A percentile compares a stretch with the other conserved stretches of the same genome.
phyloP scores from a whole-genome alignment of 257 asterid species.

The Solanum medicagineum region DNA sequence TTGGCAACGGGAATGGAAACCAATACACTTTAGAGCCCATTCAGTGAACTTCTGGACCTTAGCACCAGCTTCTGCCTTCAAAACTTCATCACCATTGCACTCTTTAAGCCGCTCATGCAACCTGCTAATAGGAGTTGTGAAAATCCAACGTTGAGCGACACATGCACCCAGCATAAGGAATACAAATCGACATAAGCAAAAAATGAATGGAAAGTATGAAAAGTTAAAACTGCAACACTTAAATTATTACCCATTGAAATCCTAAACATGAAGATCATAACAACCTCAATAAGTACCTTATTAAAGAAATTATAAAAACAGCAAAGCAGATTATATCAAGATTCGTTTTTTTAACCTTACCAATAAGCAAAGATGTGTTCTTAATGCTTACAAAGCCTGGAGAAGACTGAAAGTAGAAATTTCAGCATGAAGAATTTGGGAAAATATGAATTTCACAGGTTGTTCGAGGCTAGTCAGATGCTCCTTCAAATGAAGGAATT shows the following conservation, averaged over 20 bases:
- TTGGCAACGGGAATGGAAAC: conserved; percentile 96
- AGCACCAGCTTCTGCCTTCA: conserved; percentile 98
- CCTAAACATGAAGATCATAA: background rate
- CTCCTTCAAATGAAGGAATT: background rate
- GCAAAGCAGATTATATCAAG: background rate
- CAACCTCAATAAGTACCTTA: background rate
- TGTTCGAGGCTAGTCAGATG: background rate
- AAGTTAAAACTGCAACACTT: background rate
- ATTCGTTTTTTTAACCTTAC: background rate
- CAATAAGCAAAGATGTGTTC: background rate
- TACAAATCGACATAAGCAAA: background rate
- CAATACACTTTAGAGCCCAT: conserved; percentile 98
- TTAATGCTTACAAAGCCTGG: background rate
- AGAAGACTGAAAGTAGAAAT: background rate
- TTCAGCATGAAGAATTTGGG: background rate
- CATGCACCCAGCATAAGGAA: background rate
- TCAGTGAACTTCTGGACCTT: conserved; percentile 97
- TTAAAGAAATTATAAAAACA: background rate
- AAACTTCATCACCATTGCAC: conserved; percentile 87
- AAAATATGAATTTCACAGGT: background rate
- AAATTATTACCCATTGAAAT: background rate
- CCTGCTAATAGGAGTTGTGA: conserved; percentile 24
- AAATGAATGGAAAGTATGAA: background rate
- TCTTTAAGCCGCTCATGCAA: conserved; percentile 92
- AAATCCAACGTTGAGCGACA: background rate